Base-by-base conservation (phyloP, 2,329 filamentous ascomycete genomes). In the Cryphonectria parasitica region DNA sequence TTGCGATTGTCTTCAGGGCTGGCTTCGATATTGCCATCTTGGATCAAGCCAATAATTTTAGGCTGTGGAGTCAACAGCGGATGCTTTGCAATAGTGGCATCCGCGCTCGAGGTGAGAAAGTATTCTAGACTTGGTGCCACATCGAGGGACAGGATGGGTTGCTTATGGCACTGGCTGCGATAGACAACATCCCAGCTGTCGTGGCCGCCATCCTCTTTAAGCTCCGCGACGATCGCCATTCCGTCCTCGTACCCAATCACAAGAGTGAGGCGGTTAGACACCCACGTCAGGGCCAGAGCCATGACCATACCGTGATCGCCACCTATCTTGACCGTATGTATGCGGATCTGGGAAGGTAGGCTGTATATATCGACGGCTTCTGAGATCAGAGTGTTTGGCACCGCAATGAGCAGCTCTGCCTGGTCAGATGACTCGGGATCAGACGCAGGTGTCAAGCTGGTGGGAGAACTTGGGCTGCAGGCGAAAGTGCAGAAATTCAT, bases 401-500 rank as follows among this genome's bases (percentile, higher is more conserved):
- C 92, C 0, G 94, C 94, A 64, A 98, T 79, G 6, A 97, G 81
- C 6, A 93, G 83, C 70, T 85, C 83, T 11, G 82, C 77, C 19
- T 64, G 61, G 11, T 25, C n/a, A 6, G 61, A 11, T 13, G 19
- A 68, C 4, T 19, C 8, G 41, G 76, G 34, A 73, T 15, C 76
- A 67, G 52, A 72, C 41, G 71, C 68, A 25, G 68, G 72, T 39
- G 74, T 67, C 19, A 67, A 41, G 11, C 74, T 73, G 25, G 79
- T 73, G 8, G 79, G 75, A 10, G 72, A 71, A 60, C 81, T 78
- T 71, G 83, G 71, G 77, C 90, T 91, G 72, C 87, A 85, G 2
- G 91, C 86, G 79, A 97, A 97, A 1, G 92, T 87, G 78, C 96
- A 99, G 79, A 98, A 99, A 78, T 98, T 99, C 82, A 98, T 88